Evolutionary conservation across 1,284 basidiomycete species (phyloP).

Genomic region (Heliocybe sulcata): DNA sequence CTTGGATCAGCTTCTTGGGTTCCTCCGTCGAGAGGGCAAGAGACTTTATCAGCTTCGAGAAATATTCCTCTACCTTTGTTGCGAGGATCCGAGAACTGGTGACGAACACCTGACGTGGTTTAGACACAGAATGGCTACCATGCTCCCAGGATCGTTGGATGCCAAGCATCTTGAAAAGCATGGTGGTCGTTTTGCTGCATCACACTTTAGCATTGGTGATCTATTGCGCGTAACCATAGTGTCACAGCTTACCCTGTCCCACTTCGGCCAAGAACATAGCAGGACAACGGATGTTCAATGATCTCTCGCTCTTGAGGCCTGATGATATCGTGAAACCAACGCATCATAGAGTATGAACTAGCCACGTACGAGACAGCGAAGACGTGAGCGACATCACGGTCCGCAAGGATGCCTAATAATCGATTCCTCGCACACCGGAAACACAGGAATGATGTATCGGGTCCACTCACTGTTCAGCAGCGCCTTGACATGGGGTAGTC

Average conservation of each 20-base stretch:
- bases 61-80: slow-evolving; percentile 61
- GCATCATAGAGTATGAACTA: slow-evolving; percentile 13
- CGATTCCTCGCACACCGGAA: background rate
- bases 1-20: slow-evolving; percentile 26
- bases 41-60: slow-evolving; percentile 42
- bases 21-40: slow-evolving; percentile 32
- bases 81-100: slow-evolving; percentile 64
- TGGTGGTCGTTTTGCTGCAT: slow-evolving; percentile 65
- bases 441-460: background rate
- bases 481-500: slow-evolving; percentile 20
- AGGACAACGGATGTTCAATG: slow-evolving; percentile 52
- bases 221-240: background rate
- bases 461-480: slow-evolving; percentile 42
- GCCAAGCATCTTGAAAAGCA: slow-evolving; percentile 68
- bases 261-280: slow-evolving; percentile 64
- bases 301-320: slow-evolving; percentile 56
- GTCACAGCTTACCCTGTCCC: slow-evolving; percentile 53
- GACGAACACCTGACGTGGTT: slow-evolving; percentile 63
- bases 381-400: slow-evolving; percentile 38
- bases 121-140: slow-evolving; percentile 21
- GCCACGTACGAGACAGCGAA: slow-evolving; percentile 47
- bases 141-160: slow-evolving; percentile 46
- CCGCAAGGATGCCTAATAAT: slow-evolving; percentile 33
- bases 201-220: background rate
- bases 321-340: background rate